Evolutionary conservation across 352 stramenopile genomes (phyloP), one percentile per base, ranked within the genome.

Genomic region (Phytopythium ostracodes): DNA sequence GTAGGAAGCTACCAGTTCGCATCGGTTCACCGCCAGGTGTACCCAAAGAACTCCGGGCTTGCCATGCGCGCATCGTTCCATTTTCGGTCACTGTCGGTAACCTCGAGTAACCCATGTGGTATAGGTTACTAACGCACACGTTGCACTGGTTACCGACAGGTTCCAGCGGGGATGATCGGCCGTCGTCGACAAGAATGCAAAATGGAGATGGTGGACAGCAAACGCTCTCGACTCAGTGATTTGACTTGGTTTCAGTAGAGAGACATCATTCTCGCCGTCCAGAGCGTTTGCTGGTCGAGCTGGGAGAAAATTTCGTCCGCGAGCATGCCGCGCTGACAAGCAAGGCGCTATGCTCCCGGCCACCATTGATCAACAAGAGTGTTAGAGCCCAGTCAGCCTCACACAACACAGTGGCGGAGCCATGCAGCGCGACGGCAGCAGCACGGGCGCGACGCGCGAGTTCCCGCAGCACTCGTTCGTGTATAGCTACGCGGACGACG

Each of bases 401-500:
- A 18, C 12, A 4, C n/a, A 18, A 47, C 43, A 17, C 43, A 50
- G 20, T 4, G 46, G 10, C 33, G n/a, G 4, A 18, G 20, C 10
- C 31, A 59, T 59, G 53, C 31, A 43, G 52, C 52, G 22, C 17
- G 52, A 43, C 22, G 31, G 29, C 12, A 58, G 52, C 36, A 25
- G 47, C 9, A 25, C 7, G 24, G 38, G 47, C 25, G n/a, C n/a
- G n/a, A 59, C 35, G 33, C 53, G 35, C 53, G 53, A 59, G 14
- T 59, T 59, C 33, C 53, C 53, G 18, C 33, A 59, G 53, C 53
- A 59, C 14, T 59, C 53, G 53, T 59, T 59, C 22, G 53, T 59
- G n/a, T 59, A 59, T 35, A 59, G 36, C 53, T 59, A 59, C 35
- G 29, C 18, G 10, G 53, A 46, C 35, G 33, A 38, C 22, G 53